phyloP scores from a whole-genome alignment of 805 yeast species.

The Candida loeiensis region DNA sequence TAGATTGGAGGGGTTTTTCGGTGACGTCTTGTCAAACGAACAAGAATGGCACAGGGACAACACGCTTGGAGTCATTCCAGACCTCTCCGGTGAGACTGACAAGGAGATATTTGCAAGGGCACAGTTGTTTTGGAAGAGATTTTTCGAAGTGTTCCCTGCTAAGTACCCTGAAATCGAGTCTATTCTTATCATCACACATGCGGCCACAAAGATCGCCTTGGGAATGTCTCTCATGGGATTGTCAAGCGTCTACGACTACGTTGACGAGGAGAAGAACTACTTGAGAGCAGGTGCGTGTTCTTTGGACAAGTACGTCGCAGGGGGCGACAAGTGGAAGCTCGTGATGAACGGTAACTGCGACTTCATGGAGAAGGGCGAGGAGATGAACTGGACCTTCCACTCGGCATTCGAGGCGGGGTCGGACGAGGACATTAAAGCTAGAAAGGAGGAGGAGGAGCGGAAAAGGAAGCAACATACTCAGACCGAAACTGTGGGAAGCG shows the following conservation, averaged over 20 bases:
- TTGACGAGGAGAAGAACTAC: conserved; percentile 39
- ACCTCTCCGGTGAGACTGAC: conserved; percentile 68
- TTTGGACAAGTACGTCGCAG: conserved; percentile 53
- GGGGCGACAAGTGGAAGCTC: conserved; percentile 50
- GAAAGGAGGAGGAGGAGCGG: conserved; percentile 28
- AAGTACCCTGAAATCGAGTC: conserved; percentile 58
- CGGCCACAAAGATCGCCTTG: conserved; percentile 86
- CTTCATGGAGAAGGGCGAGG: conserved; percentile 75
- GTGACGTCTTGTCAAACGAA: conserved; percentile 26
- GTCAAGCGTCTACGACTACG: conserved; percentile 45
- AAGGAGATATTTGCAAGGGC: conserved; percentile 67
- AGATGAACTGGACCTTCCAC: conserved; percentile 89
- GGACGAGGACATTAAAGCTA: conserved; percentile 71
- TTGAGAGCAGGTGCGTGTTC: conserved; percentile 83
- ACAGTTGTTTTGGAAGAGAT: conserved; percentile 46
- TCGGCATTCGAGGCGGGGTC: conserved; percentile 83
- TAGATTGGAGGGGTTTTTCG: conserved; percentile 51
- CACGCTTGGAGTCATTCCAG: conserved; percentile 58
- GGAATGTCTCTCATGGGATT: conserved; percentile 71
- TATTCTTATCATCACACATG: conserved; percentile 81
- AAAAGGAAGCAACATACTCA: conserved; percentile 9
- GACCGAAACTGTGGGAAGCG: conserved; percentile 9
- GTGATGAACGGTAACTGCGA: conserved; percentile 70
- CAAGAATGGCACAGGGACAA: conserved; percentile 44
- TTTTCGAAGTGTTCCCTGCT: conserved; percentile 56